A percentile compares a stretch with the other conserved stretches of the same genome.
These are phyloP conservation scores for Crepidotus variabilis DNA, from an alignment of 768 basidiomycete genomes.

Conservation along the genomic window DNA sequence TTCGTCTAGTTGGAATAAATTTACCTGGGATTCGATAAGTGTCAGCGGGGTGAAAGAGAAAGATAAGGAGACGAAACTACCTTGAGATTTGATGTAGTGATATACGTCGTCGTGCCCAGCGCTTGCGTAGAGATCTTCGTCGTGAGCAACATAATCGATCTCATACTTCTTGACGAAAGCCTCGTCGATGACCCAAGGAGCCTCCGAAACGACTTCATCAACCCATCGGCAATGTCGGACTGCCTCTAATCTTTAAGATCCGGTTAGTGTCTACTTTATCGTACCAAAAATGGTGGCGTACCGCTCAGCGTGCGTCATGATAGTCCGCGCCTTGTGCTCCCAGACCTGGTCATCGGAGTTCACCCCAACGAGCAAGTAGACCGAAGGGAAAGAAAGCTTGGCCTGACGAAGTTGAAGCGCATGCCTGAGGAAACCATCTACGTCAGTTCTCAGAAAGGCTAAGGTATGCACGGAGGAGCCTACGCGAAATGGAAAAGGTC, in stretches of 20 bases:
- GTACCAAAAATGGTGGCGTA: slow-evolving; percentile 25
- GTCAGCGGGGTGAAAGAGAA: background rate
- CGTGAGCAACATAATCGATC: slow-evolving; percentile 98
- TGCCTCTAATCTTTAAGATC: slow-evolving; percentile 65
- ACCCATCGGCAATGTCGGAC: slow-evolving; percentile 98
- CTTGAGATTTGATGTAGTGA: slow-evolving; percentile 71
- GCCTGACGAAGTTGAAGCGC: slow-evolving; percentile 95
- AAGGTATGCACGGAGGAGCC: slow-evolving; percentile 17
- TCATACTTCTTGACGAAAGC: slow-evolving; percentile 79
- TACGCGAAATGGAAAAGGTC: slow-evolving; percentile 97
- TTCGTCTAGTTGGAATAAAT: slow-evolving; percentile 93
- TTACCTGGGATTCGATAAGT: slow-evolving; percentile 54
- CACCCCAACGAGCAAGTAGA: slow-evolving; percentile 92
- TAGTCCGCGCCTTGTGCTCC: slow-evolving; percentile 73
- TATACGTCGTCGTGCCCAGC: slow-evolving; percentile 88
- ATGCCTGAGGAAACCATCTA: slow-evolving; percentile 52
- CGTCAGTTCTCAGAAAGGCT: background rate
- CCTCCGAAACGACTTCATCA: slow-evolving; percentile 86
- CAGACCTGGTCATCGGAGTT: slow-evolving; percentile 83
- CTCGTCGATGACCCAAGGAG: slow-evolving; percentile 86
- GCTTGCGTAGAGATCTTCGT: slow-evolving; percentile 83
- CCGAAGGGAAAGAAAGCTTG: slow-evolving; percentile 87
- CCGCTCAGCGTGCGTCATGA: slow-evolving; percentile 90
- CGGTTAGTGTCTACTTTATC: slow-evolving; percentile 8
- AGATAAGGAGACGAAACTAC: slow-evolving; percentile 34